These are phyloP conservation scores for Ustilago bromivora DNA, from an alignment of 1,284 basidiomycete genomes.

Conservation along the genomic window DNA sequence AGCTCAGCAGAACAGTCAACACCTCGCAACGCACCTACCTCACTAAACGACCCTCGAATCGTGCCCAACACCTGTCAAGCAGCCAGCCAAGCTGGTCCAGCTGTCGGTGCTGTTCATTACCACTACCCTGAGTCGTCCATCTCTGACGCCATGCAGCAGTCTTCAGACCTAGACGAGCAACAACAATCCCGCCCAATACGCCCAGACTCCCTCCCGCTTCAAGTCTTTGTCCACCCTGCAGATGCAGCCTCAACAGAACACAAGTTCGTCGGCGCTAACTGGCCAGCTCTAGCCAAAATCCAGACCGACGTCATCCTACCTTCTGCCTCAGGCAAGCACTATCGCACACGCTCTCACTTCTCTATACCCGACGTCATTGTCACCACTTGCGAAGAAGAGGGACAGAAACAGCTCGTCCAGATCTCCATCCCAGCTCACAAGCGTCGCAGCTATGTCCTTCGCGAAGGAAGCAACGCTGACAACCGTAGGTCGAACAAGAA, in stretches of 20 bases:
- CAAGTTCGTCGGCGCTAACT: neutral
- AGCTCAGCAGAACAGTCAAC: neutral
- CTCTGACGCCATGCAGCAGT: neutral
- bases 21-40: neutral
- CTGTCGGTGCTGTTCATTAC: conserved; percentile 11
- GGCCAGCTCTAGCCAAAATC: conserved; percentile 8
- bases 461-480: conserved; percentile 1
- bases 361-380: conserved; percentile 62
- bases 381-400: conserved; percentile 58
- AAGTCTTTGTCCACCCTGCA: conserved; percentile 8
- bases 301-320: conserved; percentile 10
- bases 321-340: conserved; percentile 19
- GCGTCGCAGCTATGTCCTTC: conserved; percentile 41
- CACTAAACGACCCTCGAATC: neutral
- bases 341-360: conserved; percentile 56
- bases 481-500: conserved; percentile 17
- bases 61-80: conserved; percentile 4
- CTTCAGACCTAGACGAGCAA: neutral
- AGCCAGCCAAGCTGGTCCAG: neutral
- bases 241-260: neutral
- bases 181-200: conserved; percentile 9
- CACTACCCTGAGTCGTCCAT: conserved; percentile 12
- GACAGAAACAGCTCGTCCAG: conserved; percentile 49
- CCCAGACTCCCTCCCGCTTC: conserved; percentile 22
- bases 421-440: conserved; percentile 46